phyloP scores from a whole-genome alignment of 2,329 filamentous ascomycete genomes.

The Beauveria sp. region DNA sequence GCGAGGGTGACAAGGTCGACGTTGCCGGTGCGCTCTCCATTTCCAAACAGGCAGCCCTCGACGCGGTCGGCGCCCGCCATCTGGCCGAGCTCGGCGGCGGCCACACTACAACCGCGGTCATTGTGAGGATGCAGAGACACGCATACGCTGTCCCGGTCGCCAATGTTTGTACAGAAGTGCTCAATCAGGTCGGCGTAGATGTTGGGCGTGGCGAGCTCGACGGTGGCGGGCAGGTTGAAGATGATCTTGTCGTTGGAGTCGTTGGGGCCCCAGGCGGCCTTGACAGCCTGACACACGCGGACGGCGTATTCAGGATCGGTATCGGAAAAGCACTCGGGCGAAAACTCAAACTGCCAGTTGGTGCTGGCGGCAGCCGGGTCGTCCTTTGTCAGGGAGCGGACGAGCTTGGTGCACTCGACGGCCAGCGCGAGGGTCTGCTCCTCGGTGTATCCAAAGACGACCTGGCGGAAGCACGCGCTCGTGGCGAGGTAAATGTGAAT shows the following conservation, averaged over 20 bases:
- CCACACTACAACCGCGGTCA: constrained; percentile 82
- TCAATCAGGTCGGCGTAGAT: constrained; percentile 95
- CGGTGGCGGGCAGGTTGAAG: constrained; percentile 93
- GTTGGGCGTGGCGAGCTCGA: constrained; percentile 91
- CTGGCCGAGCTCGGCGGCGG: constrained; percentile 84
- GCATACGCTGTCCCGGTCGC: constrained; percentile 76
- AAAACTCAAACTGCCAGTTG: constrained; percentile 75
- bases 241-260: constrained; percentile 71
- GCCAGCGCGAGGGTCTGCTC: constrained; percentile 76
- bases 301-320: constrained; percentile 77
- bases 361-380: constrained; percentile 49
- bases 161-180: constrained; percentile 83
- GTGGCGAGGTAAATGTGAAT: constrained; percentile 95
- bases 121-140: constrained; percentile 93
- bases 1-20: constrained; percentile 89
- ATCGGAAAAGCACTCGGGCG: constrained; percentile 85
- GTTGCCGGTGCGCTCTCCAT: constrained; percentile 92
- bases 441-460: constrained; percentile 83
- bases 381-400: constrained; percentile 83
- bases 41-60: constrained; percentile 84
- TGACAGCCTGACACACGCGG: constrained; percentile 83
- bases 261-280: constrained; percentile 82
- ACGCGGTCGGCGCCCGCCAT: constrained; percentile 95
- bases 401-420: constrained; percentile 77
- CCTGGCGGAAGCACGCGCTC: constrained; percentile 85